These are phyloP conservation scores for Coniochaeta hoffmannii DNA, from an alignment of 2,329 filamentous ascomycete species.

Conservation along the genomic window DNA sequence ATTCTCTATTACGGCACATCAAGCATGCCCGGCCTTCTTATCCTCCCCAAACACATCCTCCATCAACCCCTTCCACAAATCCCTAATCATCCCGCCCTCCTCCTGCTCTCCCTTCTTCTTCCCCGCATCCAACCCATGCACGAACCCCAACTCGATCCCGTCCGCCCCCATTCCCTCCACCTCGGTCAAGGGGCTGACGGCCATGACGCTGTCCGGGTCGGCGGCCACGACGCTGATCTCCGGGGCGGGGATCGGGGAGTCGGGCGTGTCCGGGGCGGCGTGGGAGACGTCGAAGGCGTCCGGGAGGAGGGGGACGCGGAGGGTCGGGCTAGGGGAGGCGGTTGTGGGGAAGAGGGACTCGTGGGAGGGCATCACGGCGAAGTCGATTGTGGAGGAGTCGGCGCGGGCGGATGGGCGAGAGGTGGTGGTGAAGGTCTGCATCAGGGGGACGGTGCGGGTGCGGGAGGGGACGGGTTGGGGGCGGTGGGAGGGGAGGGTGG, in stretches of 20 bases:
- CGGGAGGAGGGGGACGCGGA: constrained; percentile 53
- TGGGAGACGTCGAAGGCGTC: constrained; percentile 44
- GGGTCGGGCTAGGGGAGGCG: constrained; percentile 20
- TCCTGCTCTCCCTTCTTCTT: constrained; percentile 15
- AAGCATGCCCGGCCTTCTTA: constrained; percentile 19
- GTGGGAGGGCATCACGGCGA: constrained; percentile 39
- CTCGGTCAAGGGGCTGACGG: constrained; percentile 42
- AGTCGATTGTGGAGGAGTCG: constrained; percentile 39
- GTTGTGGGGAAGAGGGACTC: constrained; percentile 11
- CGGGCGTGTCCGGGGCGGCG: constrained; percentile 28
- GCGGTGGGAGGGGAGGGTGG: constrained; percentile 39
- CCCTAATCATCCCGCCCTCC: constrained; percentile 39
- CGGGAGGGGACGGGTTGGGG: constrained; percentile 35
- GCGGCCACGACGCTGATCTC: constrained; percentile 50
- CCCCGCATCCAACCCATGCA: constrained; percentile 26
- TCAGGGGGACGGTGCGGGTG: constrained; percentile 45
- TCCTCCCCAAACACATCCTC: constrained; percentile 34
- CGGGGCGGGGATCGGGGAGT: constrained; percentile 31
- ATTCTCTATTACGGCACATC: not conserved
- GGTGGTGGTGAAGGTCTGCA: constrained; percentile 50
- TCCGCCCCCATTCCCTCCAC: constrained; percentile 52
- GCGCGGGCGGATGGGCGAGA: constrained; percentile 21
- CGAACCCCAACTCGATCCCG: constrained; percentile 47
- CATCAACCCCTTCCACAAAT: constrained; percentile 50
- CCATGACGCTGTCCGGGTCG: constrained; percentile 44